phyloP scores from a whole-genome alignment of 2,329 filamentous ascomycete species.

The Neofusicoccum laricinum region DNA sequence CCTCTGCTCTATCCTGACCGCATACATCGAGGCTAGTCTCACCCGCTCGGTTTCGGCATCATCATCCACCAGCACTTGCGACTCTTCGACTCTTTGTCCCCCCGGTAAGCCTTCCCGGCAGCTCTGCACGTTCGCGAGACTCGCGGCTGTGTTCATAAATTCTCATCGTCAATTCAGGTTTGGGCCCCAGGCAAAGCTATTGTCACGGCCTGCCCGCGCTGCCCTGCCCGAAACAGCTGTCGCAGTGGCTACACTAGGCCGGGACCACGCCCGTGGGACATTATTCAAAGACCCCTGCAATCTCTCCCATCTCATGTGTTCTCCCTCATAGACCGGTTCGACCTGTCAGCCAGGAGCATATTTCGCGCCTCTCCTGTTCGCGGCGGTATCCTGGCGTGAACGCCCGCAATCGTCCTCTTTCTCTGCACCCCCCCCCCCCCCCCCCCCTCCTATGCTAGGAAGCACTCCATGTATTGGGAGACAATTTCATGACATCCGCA shows the following conservation, averaged over 20 bases:
- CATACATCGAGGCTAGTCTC: constrained; percentile 16
- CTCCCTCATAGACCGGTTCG: background rate
- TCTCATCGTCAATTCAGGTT: background rate
- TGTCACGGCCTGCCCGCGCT: constrained; percentile 5
- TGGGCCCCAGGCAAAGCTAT: background rate
- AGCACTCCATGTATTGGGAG: constrained; percentile 13
- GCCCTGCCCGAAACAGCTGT: constrained; percentile 12
- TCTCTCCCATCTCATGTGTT: constrained; percentile 6
- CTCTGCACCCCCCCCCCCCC: constrained; percentile 1
- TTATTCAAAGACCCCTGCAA: constrained; percentile 17
- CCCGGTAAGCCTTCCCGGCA: constrained; percentile 1
- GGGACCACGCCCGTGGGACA: background rate
- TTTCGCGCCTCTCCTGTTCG: constrained; percentile 5
- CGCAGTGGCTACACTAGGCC: constrained; percentile 12
- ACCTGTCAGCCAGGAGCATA: constrained; percentile 1
- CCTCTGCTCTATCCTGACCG: constrained; percentile 17
- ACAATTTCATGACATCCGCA: constrained; percentile 5
- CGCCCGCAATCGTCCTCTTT: constrained; percentile 8
- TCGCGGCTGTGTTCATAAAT: constrained; percentile 10
- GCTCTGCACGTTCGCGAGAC: constrained; percentile 17
- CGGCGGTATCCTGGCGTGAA: background rate
- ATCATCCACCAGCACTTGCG: constrained; percentile 4
- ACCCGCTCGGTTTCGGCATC: constrained; percentile 17
- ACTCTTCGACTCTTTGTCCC: constrained; percentile 9
- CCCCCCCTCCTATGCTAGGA: constrained; percentile 14